Evolutionary conservation across 345 rosid species (phyloP).

Genomic region (Theobroma cacao): DNA sequence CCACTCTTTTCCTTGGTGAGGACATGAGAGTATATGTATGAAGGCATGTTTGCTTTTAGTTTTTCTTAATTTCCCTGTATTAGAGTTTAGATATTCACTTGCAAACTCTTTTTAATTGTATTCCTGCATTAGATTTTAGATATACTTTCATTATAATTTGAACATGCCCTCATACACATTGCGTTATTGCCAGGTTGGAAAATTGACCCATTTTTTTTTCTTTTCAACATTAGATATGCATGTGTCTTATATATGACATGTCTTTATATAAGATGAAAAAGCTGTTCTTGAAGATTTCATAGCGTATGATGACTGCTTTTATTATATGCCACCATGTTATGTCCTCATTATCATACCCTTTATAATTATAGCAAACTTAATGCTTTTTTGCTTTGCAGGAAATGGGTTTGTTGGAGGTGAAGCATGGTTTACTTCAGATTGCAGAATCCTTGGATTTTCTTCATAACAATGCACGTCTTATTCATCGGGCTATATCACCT

Average conservation of each 20-base stretch:
- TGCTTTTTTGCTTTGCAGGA: constrained; percentile 45
- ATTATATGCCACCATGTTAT: background rate
- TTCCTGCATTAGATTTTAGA: too few species aligned
- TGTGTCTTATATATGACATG: background rate
- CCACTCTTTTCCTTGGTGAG: too few species aligned
- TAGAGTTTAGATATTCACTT: too few species aligned
- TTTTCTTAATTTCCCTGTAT: too few species aligned
- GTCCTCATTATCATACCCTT: background rate
- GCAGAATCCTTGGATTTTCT: constrained; percentile 87
- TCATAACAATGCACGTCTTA: constrained; percentile 78
- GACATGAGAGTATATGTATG: too few species aligned
- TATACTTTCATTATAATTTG: too few species aligned
- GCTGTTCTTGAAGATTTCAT: background rate
- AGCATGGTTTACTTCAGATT: constrained; percentile 90
- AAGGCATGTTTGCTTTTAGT: too few species aligned
- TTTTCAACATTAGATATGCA: background rate
- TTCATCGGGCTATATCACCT: constrained; percentile 92
- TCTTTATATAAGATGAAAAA: background rate
- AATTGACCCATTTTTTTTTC: background rate
- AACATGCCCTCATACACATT: too few species aligned
- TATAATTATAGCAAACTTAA: background rate
- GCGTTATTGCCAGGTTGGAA: background rate
- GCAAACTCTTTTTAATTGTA: too few species aligned
- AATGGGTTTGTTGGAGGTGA: constrained; percentile 92
- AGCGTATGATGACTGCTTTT: background rate